A percentile compares a stretch with the other conserved stretches of the same genome.
These are phyloP conservation scores for Fusarium compactum DNA, from an alignment of 2,329 filamentous ascomycete species.

Conservation along the genomic window DNA sequence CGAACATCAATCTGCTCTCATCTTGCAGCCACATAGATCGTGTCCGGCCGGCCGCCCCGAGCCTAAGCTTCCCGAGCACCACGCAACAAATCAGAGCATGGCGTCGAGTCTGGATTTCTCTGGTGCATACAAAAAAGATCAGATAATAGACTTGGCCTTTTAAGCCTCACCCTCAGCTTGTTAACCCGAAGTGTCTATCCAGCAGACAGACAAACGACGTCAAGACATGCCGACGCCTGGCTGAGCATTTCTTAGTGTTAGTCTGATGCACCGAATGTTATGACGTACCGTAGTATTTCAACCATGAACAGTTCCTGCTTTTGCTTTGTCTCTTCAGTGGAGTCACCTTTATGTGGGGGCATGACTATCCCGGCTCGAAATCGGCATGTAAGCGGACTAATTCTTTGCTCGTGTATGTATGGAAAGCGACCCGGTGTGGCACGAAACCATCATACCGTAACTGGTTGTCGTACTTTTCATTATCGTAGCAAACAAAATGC, in stretches of 20 bases:
- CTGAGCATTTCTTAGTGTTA: conserved; percentile 12
- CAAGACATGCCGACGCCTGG: not conserved
- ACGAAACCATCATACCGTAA: conserved; percentile 14
- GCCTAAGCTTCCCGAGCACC: conserved; percentile 6
- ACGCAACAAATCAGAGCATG: conserved; percentile 32
- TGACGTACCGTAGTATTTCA: conserved; percentile 27
- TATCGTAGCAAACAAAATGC: conserved; percentile 4
- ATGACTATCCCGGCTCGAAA: not conserved
- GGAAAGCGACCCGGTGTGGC: conserved; percentile 33
- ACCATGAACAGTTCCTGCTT: conserved; percentile 28
- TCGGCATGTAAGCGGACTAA: conserved; percentile 3
- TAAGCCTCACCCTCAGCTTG: not conserved
- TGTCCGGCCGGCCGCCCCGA: conserved; percentile 25
- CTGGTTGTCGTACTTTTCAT: conserved; percentile 5
- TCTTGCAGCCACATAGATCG: conserved; percentile 25
- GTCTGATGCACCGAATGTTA: conserved; percentile 11
- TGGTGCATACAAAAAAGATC: conserved; percentile 1
- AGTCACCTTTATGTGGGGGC: conserved; percentile 8
- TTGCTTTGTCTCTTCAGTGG: conserved; percentile 40
- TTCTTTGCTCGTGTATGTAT: conserved; percentile 11
- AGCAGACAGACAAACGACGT: conserved; percentile 11
- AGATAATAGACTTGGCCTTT: not conserved
- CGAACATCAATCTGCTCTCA: conserved; percentile 17
- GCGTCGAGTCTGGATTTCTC: conserved; percentile 24
- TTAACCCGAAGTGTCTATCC: not conserved